Evolutionary conservation across 2,329 filamentous ascomycete species (phyloP).

Genomic region (Penicillium janthinellum): DNA sequence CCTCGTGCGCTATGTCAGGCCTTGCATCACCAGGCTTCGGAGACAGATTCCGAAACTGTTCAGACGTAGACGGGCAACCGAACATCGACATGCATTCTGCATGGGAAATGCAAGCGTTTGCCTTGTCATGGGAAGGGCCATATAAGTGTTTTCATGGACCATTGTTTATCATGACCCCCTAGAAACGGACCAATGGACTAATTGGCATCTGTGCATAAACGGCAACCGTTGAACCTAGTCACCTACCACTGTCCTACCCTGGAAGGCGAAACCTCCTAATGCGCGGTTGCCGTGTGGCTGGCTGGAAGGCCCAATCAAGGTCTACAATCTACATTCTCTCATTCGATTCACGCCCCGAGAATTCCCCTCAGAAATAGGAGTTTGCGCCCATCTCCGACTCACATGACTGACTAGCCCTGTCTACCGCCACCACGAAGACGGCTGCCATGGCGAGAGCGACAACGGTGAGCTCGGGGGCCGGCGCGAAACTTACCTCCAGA

Average conservation of each 20-base stretch:
- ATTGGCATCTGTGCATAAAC: neutral
- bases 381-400: neutral
- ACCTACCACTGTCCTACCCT: too few relatives aligned
- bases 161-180: too few relatives aligned
- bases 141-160: too few relatives aligned
- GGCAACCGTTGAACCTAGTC: neutral
- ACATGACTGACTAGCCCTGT: slow-evolving; percentile 1
- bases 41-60: neutral
- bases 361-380: too few relatives aligned
- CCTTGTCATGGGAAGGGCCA: neutral
- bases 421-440: neutral
- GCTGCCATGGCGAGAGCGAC: neutral
- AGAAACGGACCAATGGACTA: too few relatives aligned
- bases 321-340: neutral
- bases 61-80: neutral
- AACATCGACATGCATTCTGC: neutral
- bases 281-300: neutral
- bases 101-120: neutral
- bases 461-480: neutral
- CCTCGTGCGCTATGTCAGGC: neutral
- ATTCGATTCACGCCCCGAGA: too few relatives aligned
- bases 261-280: too few relatives aligned
- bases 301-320: neutral
- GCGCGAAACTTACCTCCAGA: neutral
- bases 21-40: neutral